A percentile compares a stretch with the other conserved stretches of the same genome.
Conservation (phyloP, 352 stramenopile species). For the Globisporangium yorkense region DNA sequence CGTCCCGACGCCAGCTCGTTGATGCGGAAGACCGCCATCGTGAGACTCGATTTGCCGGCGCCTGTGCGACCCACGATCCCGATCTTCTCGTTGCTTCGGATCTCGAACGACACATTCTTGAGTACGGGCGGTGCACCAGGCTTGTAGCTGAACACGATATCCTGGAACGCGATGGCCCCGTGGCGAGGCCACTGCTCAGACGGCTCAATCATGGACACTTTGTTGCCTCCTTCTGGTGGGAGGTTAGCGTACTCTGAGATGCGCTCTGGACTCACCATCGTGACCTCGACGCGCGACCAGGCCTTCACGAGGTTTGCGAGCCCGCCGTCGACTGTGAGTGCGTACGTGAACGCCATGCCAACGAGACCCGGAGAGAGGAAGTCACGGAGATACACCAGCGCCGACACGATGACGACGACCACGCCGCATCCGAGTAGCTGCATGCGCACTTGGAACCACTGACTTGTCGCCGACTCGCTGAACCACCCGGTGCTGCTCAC, state of each 20-base stretch:
- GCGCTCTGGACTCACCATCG: too few relatives aligned
- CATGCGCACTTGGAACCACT: slow-evolving; percentile 49
- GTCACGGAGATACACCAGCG: slow-evolving; percentile 22
- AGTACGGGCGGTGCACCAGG: slow-evolving; percentile 9
- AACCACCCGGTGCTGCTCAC: slow-evolving; percentile 25
- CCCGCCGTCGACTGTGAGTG: slow-evolving; percentile 53
- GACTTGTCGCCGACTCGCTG: slow-evolving; percentile 3
- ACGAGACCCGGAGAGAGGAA: slow-evolving; percentile 17
- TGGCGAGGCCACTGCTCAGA: too few relatives aligned
- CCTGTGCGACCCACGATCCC: slow-evolving; percentile 90
- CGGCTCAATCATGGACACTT: slow-evolving; percentile 7
- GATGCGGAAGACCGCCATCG: slow-evolving; percentile 90
- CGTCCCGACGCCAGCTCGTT: slow-evolving; percentile 77
- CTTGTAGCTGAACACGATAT: too few relatives aligned
- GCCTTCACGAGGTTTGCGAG: slow-evolving; percentile 60
- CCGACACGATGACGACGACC: slow-evolving; percentile 31
- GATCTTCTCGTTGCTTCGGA: slow-evolving; percentile 61
- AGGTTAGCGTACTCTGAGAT: slow-evolving; percentile 18
- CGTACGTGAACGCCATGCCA: too few relatives aligned
- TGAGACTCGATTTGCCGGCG: slow-evolving; percentile 84
- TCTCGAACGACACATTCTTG: slow-evolving; percentile 29
- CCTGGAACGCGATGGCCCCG: too few relatives aligned
- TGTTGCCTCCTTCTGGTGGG: slow-evolving; percentile 11
- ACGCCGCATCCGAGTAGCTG: slow-evolving; percentile 39
- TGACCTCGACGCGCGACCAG: slow-evolving; percentile 13